A percentile compares a stretch with the other conserved stretches of the same genome.
These are phyloP conservation scores for Leptodermis oblonga DNA, from an alignment of 257 asterid genomes.

Conservation along the genomic window DNA sequence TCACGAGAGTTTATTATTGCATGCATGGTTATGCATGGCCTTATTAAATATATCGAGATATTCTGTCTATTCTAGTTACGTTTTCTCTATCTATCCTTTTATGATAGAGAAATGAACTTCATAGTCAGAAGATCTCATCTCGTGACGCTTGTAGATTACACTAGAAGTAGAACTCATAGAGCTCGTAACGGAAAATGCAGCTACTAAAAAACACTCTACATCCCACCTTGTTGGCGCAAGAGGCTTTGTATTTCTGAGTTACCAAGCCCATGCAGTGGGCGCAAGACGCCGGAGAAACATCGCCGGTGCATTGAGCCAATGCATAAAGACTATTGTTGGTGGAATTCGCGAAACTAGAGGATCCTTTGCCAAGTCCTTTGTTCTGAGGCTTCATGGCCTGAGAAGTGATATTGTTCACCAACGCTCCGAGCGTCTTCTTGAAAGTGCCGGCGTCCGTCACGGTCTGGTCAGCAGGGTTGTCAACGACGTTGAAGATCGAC, in stretches of 20 bases:
- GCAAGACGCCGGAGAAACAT: constrained; percentile 40
- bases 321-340: too few relatives aligned
- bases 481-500: constrained; percentile 24
- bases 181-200: constrained; percentile 71
- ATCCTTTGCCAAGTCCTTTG: constrained; percentile 54
- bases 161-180: constrained; percentile 71
- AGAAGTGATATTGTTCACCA: constrained; percentile 32
- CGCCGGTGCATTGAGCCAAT: constrained; percentile 77
- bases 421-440: constrained; percentile 28
- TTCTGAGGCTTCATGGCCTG: constrained; percentile 43
- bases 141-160: too few relatives aligned
- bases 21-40: too few relatives aligned
- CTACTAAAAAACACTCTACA: constrained; percentile 57
- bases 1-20: too few relatives aligned
- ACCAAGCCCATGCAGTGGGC: constrained; percentile 75
- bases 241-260: too few relatives aligned
- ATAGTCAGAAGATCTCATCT: too few relatives aligned
- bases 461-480: constrained; percentile 53
- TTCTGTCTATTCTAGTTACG: too few relatives aligned
- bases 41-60: too few relatives aligned
- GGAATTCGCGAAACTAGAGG: constrained; percentile 24
- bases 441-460: too few relatives aligned
- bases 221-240: constrained; percentile 50
- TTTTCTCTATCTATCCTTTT: too few relatives aligned
- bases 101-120: too few relatives aligned